Evolutionary conservation across 345 rosid genomes (phyloP), one percentile per base, ranked within the genome.

Genomic region (Dipteronia dyeriana): DNA sequence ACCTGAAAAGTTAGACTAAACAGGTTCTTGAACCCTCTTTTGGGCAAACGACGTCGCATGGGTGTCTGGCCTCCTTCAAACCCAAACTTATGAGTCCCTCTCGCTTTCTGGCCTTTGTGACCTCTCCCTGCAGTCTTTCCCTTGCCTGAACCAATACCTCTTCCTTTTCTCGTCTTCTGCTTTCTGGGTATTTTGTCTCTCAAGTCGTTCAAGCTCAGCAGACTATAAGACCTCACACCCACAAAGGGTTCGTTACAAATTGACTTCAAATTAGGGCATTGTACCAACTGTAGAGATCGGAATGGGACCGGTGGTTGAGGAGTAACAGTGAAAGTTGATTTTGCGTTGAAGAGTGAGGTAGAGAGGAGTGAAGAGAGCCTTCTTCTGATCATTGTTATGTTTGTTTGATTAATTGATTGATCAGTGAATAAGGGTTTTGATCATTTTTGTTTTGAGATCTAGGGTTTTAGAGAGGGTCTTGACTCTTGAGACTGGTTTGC

Each of bases 1-100:
- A 92, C 98, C 97, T 94, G 97, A 79, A 95, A 95, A 79, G 91
- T 87, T 78, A 95, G 96, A 78, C 90, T 90, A 41, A 95, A 95
- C 3, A 93, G 94, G 79, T 95, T 95, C 80, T 91, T 92, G 83
- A 95, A 93, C 3, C 99, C 99, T 68, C 99, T 87, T 82, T 95
- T 95, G 0, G 99, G 99, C 78, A 93, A 49, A 19, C 98, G 90
- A 1, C 99, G 92, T 17, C 99, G 94, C 86, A 95, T 54, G 0
- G 99, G 99, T 3, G 99, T 93, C 82, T 95, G 99, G 0, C 99
- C 99, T 71, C 99, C 99, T 87, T 93, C 99, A 71, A 95, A 95
- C 11, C 99, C 99, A 70, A 92, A 89, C 85, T 92, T 93, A 82
- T 86, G 81, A 19, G 91, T 87, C 31, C 97, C 97, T 81, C 99